Evolutionary conservation across 2,329 filamentous ascomycete genomes (phyloP).

Genomic region (Zasmidium angulare): DNA sequence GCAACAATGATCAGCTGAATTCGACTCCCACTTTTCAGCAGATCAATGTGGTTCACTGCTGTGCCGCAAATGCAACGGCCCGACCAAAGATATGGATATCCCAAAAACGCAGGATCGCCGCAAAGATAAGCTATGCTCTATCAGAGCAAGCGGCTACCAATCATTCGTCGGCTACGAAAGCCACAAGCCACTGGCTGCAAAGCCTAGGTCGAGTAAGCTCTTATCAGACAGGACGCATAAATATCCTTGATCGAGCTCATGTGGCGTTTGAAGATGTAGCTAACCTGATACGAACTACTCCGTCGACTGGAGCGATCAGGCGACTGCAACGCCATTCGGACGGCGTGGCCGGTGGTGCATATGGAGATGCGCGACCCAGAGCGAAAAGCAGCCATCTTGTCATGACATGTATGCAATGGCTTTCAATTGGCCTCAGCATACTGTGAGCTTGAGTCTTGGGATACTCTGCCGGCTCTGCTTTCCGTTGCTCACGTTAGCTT

Average conservation of each 20-base stretch:
- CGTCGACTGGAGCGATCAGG: not conserved
- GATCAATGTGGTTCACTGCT: not conserved
- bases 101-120: not conserved
- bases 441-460: too few relatives aligned
- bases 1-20: not conserved
- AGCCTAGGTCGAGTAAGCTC: not conserved
- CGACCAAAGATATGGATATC: not conserved
- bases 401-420: too few relatives aligned
- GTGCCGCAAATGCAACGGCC: not conserved
- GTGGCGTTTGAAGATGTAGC: not conserved
- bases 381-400: too few relatives aligned
- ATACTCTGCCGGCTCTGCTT: too few relatives aligned
- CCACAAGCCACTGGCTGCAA: not conserved
- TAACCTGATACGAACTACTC: not conserved
- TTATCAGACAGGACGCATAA: not conserved
- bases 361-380: too few relatives aligned
- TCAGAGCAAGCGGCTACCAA: not conserved
- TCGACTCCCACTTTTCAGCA: too few relatives aligned
- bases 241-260: not conserved
- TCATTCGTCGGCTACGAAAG: not conserved
- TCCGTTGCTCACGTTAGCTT: too few relatives aligned
- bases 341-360: not conserved
- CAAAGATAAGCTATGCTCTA: not conserved
- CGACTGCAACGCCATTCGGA: not conserved
- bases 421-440: too few relatives aligned